Conservation (phyloP, 768 basidiomycete genomes). For the Boletus tomentosulus region DNA sequence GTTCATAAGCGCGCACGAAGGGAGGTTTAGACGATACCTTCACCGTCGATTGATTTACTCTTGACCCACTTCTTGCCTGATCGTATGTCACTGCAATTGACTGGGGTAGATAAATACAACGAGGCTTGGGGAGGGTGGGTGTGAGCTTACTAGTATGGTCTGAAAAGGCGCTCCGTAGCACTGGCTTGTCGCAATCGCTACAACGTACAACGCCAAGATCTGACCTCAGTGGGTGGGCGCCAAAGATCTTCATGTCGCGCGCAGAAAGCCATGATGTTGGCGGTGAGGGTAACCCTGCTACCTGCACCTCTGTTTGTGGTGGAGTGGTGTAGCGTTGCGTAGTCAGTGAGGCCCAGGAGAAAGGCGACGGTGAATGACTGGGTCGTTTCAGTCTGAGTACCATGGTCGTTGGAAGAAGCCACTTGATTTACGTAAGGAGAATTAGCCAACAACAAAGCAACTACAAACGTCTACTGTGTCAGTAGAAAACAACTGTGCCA, state of each 20-base stretch:
- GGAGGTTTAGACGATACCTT: slow-evolving; percentile 32
- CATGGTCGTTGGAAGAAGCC: slow-evolving; percentile 27
- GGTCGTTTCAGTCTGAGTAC: slow-evolving; percentile 41
- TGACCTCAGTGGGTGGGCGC: slow-evolving; percentile 67
- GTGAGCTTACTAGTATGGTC: slow-evolving; percentile 68
- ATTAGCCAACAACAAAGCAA: neutral
- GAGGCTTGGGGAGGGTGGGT: neutral
- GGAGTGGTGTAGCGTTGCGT: slow-evolving; percentile 22
- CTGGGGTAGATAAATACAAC: slow-evolving; percentile 34
- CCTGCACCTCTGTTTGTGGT: slow-evolving; percentile 34
- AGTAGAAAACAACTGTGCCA: neutral
- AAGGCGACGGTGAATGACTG: slow-evolving; percentile 48
- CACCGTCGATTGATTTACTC: slow-evolving; percentile 47
- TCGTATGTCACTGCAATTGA: slow-evolving; percentile 58
- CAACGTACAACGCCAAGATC: slow-evolving; percentile 70
- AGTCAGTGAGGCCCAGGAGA: slow-evolving; percentile 56
- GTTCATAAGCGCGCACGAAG: slow-evolving; percentile 1
- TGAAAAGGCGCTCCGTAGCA: slow-evolving; percentile 66
- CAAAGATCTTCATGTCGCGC: slow-evolving; percentile 85
- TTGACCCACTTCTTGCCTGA: slow-evolving; percentile 53
- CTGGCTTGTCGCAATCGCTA: slow-evolving; percentile 75
- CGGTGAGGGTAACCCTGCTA: slow-evolving; percentile 54
- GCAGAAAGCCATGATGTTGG: slow-evolving; percentile 85
- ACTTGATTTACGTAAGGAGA: slow-evolving; percentile 20
- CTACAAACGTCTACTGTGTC: neutral